phyloP scores from a whole-genome alignment of 2,329 filamentous ascomycete species.

The Colletotrichum abscissum region DNA sequence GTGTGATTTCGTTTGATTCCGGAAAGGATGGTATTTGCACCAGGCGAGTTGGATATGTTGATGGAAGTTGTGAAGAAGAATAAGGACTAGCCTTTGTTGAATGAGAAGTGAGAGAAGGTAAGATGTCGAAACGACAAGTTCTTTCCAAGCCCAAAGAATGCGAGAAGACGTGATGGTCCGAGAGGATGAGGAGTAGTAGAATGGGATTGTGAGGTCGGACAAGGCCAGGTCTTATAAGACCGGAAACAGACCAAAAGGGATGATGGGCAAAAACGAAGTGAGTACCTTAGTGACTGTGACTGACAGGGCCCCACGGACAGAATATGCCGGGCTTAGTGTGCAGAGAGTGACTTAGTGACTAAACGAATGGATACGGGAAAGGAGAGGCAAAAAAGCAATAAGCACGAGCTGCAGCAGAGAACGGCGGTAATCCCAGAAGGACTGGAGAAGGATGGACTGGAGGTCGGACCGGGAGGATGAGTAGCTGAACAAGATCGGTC shows the following conservation, averaged over 20 bases:
- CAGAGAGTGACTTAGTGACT: constrained; percentile 21
- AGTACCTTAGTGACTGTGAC: constrained; percentile 29
- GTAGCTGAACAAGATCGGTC: constrained; percentile 34
- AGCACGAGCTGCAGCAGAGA: constrained; percentile 47
- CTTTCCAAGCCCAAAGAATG: constrained; percentile 37
- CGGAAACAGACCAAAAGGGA: constrained; percentile 10
- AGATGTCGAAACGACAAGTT: constrained; percentile 37
- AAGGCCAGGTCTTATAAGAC: constrained; percentile 37
- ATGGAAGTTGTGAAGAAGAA: constrained; percentile 42
- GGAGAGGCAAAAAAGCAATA: constrained; percentile 39
- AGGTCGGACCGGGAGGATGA: constrained; percentile 34
- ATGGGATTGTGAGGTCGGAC: constrained; percentile 28
- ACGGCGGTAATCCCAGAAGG: constrained; percentile 42
- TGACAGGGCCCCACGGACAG: constrained; percentile 28
- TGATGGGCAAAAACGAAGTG: constrained; percentile 21
- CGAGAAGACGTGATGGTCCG: constrained; percentile 35
- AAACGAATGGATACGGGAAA: constrained; percentile 32
- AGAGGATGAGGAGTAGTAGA: constrained; percentile 30
- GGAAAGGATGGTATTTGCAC: constrained; percentile 38
- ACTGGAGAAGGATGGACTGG: constrained; percentile 46
- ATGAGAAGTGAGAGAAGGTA: constrained; percentile 41
- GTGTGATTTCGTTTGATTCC: constrained; percentile 30
- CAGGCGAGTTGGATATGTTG: constrained; percentile 40
- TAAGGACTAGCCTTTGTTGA: constrained; percentile 50
- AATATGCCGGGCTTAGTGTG: constrained; percentile 22